Evolutionary conservation across 176 grass and related monocot species (phyloP).

Genomic region (Zoysia pacifica): DNA sequence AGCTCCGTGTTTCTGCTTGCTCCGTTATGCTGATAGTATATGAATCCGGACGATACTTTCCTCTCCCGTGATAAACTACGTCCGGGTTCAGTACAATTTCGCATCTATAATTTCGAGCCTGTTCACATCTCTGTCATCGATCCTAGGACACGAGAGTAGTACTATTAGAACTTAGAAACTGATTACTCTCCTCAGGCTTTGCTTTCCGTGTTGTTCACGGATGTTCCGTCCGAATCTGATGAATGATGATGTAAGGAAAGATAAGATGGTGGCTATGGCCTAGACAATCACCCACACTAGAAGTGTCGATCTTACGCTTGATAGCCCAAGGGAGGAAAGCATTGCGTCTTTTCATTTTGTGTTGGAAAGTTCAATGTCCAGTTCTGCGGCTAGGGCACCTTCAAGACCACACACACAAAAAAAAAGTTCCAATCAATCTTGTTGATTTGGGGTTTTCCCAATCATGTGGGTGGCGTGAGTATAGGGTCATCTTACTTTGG

Average conservation of each 20-base stretch:
- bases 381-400: background rate
- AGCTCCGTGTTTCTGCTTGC: background rate
- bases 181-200: background rate
- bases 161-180: background rate
- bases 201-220: constrained; percentile 23
- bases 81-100: background rate
- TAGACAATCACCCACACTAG: background rate
- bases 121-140: constrained; percentile 23
- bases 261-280: background rate
- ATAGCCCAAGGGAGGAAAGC: constrained; percentile 5
- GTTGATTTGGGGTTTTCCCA: too few species aligned
- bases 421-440: too few species aligned
- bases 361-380: background rate
- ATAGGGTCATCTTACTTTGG: too few species aligned
- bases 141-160: background rate
- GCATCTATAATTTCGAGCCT: background rate
- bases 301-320: background rate
- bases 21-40: background rate
- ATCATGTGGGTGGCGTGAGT: too few species aligned
- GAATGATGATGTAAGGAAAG: background rate
- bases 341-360: background rate
- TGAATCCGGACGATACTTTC: background rate
- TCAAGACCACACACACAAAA: too few species aligned
- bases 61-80: background rate
- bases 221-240: background rate